Evolutionary conservation across 2,329 filamentous ascomycete genomes (phyloP).

Genomic region (Cordyceps fumosorosea): DNA sequence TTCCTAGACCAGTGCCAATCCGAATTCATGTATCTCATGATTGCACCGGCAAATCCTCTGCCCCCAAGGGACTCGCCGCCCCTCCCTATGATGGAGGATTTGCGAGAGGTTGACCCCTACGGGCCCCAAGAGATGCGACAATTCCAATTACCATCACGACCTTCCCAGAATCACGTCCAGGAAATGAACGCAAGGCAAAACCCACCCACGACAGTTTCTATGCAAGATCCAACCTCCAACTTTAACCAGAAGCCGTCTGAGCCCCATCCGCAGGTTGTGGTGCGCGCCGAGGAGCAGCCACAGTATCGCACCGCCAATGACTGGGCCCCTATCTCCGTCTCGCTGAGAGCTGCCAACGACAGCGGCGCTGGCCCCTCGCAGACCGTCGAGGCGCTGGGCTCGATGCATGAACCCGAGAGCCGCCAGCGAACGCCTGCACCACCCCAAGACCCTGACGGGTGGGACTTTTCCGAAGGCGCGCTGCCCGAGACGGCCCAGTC

Average conservation of each 20-base stretch:
- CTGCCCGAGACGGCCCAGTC: conserved; percentile 48
- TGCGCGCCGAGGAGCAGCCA: conserved; percentile 45
- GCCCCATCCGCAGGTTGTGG: conserved; percentile 42
- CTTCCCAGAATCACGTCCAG: conserved; percentile 50
- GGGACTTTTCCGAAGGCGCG: conserved; percentile 86
- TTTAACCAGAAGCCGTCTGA: conserved; percentile 30
- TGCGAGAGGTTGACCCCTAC: conserved; percentile 49
- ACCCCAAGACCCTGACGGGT: conserved; percentile 61
- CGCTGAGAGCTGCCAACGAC: conserved; percentile 30
- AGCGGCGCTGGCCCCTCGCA: conserved; percentile 28
- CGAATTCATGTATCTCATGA: conserved; percentile 63
- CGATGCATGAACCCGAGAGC: conserved; percentile 33
- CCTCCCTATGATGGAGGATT: conserved; percentile 51
- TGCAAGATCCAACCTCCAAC: conserved; percentile 32
- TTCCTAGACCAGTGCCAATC: conserved; percentile 60
- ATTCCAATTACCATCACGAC: conserved; percentile 32
- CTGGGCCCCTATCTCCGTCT: conserved; percentile 29
- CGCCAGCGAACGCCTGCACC: conserved; percentile 38
- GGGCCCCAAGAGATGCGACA: conserved; percentile 36
- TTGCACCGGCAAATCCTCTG: conserved; percentile 58
- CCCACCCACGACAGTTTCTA: conserved; percentile 51
- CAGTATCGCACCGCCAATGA: conserved; percentile 32
- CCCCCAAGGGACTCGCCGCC: conserved; percentile 58
- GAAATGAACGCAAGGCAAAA: conserved; percentile 48
- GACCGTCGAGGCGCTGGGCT: conserved; percentile 32